Base-by-base conservation (phyloP, 768 basidiomycete genomes). In the Suillus brevipes region DNA sequence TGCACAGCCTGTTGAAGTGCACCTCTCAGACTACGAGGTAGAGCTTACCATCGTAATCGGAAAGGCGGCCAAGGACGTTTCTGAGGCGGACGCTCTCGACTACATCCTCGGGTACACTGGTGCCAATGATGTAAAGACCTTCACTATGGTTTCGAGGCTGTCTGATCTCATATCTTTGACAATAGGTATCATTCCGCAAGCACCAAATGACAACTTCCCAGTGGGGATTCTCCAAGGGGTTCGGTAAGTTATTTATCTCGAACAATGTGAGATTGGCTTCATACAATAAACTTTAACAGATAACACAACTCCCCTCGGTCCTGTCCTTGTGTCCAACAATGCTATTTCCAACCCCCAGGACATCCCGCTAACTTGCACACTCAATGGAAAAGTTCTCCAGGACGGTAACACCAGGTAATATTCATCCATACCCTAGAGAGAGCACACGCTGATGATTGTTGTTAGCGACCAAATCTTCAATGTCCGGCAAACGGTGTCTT, bases 141-240 rank as follows among this genome's bases (percentile, higher is more conserved):
- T 28, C 47, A 36, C n/a, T 18, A 25, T 42, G 2, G 14, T 25
- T 43, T 18, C 1, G 3, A 40, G 28, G 13, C 12, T n/a, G 37
- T 61, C 25, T 31, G 47, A 28, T 53, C 58, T 49, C 9, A 38
- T 65, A 5, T 23, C 5, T 43, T 14, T 16, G 28, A 37, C 42
- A 38, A 16, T 66, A 90, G 89, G 83, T 91, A 3, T 94, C 92
- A 6, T 94, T 94, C 84, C 85, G 94, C 49, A 87, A 89, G 67
- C 88, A 90, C 70, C 94, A 95, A 73, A 79, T 91, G 77, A 85
- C 86, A 4, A 88, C 89, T 12, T 89, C 89, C 0, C 94, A 96
- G 69, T 96, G 94, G 94, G 81, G 85, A 37, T 95, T 93, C 77
- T 93, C 92, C 34, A 96, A 96, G 76, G 83, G 89, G 49, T 96